phyloP scores from a whole-genome alignment of 208 protist species.

The Acanthamoeba royreba region DNA sequence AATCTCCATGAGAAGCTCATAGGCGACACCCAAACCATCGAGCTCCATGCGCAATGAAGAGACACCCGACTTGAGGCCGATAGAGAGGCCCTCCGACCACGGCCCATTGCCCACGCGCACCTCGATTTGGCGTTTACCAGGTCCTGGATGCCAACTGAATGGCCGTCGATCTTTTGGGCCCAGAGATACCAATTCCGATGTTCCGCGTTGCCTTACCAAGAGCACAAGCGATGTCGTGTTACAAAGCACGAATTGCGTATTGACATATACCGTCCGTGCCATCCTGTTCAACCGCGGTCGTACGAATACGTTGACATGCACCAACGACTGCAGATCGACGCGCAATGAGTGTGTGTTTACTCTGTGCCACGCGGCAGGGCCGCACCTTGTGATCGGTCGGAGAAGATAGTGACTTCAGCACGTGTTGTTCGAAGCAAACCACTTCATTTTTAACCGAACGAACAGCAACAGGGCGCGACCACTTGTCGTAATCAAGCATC shows the following conservation, averaged over 20 bases:
- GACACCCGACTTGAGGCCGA: not conserved
- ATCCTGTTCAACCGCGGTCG: not conserved
- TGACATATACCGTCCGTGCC: slow-evolving; percentile 37
- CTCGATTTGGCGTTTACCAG: not conserved
- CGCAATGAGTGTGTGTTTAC: not conserved
- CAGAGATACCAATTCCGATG: not conserved
- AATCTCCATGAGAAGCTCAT: slow-evolving; percentile 45
- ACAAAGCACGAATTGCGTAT: slow-evolving; percentile 29
- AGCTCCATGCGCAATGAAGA: not conserved
- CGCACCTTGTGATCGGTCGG: not conserved
- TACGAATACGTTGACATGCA: slow-evolving; percentile 24
- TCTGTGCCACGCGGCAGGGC: not conserved
- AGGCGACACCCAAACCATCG: not conserved
- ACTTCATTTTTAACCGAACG: not conserved
- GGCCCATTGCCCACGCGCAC: slow-evolving; percentile 12
- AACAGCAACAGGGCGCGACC: not conserved
- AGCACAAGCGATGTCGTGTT: not conserved
- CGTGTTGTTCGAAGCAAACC: not conserved
- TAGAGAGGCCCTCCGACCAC: not conserved
- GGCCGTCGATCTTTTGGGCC: not conserved
- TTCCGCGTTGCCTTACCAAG: not conserved
- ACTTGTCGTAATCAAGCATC: slow-evolving; percentile 1
- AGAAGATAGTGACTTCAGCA: not conserved
- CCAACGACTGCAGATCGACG: not conserved
- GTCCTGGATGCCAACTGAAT: slow-evolving; percentile 5